Evolutionary conservation across 768 basidiomycete species (phyloP).

Genomic region (Lactarius vividus): DNA sequence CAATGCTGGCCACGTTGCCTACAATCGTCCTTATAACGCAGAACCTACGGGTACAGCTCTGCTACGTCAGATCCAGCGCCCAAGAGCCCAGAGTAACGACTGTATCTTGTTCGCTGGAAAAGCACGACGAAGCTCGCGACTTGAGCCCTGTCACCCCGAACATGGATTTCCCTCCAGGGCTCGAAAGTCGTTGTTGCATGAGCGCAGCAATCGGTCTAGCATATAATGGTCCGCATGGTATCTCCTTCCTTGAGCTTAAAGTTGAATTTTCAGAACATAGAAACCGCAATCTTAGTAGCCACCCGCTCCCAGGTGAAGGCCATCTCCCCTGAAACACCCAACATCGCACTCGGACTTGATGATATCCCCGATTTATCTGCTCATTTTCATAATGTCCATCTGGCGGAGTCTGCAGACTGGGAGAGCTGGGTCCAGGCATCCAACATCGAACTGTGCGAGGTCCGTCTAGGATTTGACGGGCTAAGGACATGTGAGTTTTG

Average conservation of each 20-base stretch:
- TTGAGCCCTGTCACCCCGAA: not conserved
- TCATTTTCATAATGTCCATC: constrained; percentile 14
- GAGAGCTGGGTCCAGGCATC: constrained; percentile 26
- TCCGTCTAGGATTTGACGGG: constrained; percentile 25
- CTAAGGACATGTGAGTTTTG: constrained; percentile 16
- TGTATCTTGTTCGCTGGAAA: constrained; percentile 25
- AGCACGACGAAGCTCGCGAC: constrained; percentile 20
- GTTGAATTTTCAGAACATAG: constrained; percentile 12
- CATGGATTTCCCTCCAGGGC: not conserved
- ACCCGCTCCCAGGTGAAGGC: constrained; percentile 23
- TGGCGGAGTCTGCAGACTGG: constrained; percentile 23
- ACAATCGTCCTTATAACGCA: constrained; percentile 24
- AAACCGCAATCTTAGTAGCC: constrained; percentile 26
- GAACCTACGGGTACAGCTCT: constrained; percentile 22
- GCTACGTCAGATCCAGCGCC: not conserved
- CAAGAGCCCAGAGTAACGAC: constrained; percentile 12
- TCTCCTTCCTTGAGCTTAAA: not conserved
- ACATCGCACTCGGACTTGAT: constrained; percentile 16
- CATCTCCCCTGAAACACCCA: constrained; percentile 10
- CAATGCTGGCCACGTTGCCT: constrained; percentile 17
- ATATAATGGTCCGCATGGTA: constrained; percentile 20
- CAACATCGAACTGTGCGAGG: constrained; percentile 25
- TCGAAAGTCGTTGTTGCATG: constrained; percentile 18
- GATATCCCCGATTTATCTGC: constrained; percentile 14
- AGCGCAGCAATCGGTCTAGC: constrained; percentile 26